These are phyloP conservation scores for Bolboschoenus planiculmis DNA, from an alignment of 176 grass and related monocot species.

Conservation along the genomic window DNA sequence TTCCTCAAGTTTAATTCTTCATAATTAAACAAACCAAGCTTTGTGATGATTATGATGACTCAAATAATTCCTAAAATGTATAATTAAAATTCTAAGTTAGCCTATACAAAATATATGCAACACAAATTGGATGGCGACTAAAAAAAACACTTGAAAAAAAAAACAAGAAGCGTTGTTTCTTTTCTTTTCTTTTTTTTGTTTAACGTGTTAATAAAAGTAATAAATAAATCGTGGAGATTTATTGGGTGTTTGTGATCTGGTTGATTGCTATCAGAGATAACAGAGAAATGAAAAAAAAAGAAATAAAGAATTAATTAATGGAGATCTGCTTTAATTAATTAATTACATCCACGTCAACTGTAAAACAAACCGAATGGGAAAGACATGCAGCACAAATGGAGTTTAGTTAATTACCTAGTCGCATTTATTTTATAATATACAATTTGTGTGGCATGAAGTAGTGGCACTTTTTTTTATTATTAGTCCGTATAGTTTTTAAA, in stretches of 20 bases:
- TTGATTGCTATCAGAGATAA: neutral
- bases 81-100: neutral
- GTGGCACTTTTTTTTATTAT: neutral
- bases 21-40: neutral
- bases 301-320: neutral
- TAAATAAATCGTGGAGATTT: neutral
- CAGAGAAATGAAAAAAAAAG: neutral
- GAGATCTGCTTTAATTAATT: neutral
- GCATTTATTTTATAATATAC: neutral
- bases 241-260: neutral
- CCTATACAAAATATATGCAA: neutral
- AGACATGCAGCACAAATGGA: constrained; percentile 8
- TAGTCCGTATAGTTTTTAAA: neutral
- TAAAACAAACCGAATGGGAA: neutral
- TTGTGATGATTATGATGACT: neutral
- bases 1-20: constrained; percentile 12
- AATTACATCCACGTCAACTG: constrained; percentile 11
- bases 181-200: neutral
- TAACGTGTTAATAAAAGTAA: neutral
- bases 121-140: neutral
- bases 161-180: neutral
- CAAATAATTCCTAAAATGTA: neutral
- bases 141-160: neutral
- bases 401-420: neutral
- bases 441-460: neutral